These are phyloP conservation scores for Tuber aestivum DNA, from an alignment of 495 filamentous ascomycete species.

Conservation along the genomic window DNA sequence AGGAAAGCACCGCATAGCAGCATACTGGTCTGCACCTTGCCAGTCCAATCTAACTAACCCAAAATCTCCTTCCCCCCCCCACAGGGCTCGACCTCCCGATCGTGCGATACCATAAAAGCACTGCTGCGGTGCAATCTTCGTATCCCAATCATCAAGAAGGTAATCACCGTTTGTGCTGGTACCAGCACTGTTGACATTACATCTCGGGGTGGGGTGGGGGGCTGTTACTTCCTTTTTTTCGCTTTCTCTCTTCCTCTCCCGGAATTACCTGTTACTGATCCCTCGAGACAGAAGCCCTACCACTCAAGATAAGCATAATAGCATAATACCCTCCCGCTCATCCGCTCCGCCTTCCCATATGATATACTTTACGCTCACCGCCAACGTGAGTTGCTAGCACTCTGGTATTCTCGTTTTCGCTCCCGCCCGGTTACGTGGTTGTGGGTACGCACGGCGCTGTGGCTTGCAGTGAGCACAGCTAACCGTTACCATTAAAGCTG, in stretches of 20 bases:
- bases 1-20: background rate
- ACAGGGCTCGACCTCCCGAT: background rate
- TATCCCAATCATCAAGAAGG: background rate
- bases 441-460: background rate
- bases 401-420: background rate
- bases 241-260: background rate
- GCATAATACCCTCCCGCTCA: background rate
- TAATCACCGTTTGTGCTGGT: background rate
- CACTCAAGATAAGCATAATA: background rate
- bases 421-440: background rate
- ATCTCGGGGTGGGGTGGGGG: background rate
- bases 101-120: background rate
- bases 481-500: background rate
- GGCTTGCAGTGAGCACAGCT: background rate
- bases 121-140: background rate
- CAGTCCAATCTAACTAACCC: background rate
- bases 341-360: background rate
- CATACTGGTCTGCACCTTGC: background rate
- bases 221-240: background rate
- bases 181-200: too few relatives aligned
- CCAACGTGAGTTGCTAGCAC: background rate
- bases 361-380: background rate
- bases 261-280: background rate
- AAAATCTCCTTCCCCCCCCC: background rate
- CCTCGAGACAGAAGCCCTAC: background rate